phyloP scores from a whole-genome alignment of 805 yeast species.

The Kuraishia borneana region DNA sequence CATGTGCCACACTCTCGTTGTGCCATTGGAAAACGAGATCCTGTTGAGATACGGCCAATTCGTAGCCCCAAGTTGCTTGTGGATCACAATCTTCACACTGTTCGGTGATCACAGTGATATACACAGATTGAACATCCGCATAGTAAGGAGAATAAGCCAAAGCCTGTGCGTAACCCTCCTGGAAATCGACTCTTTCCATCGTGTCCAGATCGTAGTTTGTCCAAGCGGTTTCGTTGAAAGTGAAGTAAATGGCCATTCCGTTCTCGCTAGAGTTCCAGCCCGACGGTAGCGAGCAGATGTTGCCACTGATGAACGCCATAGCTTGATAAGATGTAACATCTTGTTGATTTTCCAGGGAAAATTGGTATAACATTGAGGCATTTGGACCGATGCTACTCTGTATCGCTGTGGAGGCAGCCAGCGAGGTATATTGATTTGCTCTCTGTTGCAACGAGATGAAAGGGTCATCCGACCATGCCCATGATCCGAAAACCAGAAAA shows the following conservation, averaged over 20 bases:
- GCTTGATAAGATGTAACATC: too few species aligned
- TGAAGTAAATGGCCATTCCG: slow-evolving; percentile 15
- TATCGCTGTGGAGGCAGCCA: too few species aligned
- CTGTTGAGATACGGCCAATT: slow-evolving; percentile 53
- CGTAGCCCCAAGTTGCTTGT: slow-evolving; percentile 40
- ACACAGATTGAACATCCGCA: slow-evolving; percentile 3
- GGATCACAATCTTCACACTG: slow-evolving; percentile 9
- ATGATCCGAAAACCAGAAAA: too few species aligned
- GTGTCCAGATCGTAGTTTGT: slow-evolving; percentile 1
- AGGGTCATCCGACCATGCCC: too few species aligned
- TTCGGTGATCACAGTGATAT: not conserved
- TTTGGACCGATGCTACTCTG: too few species aligned
- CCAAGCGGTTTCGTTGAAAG: slow-evolving; percentile 12
- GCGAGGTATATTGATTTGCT: too few species aligned
- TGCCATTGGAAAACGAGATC: slow-evolving; percentile 67
- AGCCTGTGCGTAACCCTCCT: slow-evolving; percentile 16
- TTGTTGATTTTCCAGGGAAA: too few species aligned
- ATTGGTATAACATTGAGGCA: too few species aligned
- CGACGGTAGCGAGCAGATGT: slow-evolving; percentile 28
- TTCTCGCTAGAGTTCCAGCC: slow-evolving; percentile 7
- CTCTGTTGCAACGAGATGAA: too few species aligned
- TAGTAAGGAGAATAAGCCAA: slow-evolving; percentile 6
- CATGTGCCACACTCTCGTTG: slow-evolving; percentile 35
- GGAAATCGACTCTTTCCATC: slow-evolving; percentile 9
- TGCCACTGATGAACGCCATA: slow-evolving; percentile 31